A percentile compares a stretch with the other conserved stretches of the same genome.
phyloP scores from a whole-genome alignment of 2,329 filamentous ascomycete genomes.

The Botrytis galanthina region DNA sequence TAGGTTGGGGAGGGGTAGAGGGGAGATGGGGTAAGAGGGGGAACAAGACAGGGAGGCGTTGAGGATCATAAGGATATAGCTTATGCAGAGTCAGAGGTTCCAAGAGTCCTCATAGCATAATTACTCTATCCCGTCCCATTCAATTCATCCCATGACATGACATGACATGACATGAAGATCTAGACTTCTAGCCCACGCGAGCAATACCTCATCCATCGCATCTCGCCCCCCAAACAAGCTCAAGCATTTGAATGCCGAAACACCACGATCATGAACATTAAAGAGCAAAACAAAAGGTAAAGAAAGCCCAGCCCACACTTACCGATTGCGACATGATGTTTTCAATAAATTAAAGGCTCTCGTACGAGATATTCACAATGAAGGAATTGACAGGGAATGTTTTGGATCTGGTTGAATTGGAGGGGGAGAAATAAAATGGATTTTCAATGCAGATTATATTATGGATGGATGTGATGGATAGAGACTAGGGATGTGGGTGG shows the following conservation, averaged over 20 bases:
- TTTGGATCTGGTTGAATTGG: no score
- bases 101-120: not conserved
- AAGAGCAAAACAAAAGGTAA: not conserved
- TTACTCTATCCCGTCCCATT: not conserved
- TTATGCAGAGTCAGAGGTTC: not conserved
- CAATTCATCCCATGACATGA: not conserved
- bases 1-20: not conserved
- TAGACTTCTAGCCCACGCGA: not conserved
- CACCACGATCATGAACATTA: not conserved
- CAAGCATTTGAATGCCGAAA: not conserved
- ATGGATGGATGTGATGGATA: not conserved
- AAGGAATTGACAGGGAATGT: not conserved
- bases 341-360: not conserved
- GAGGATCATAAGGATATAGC: not conserved
- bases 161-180: not conserved
- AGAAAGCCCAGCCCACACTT: conserved; percentile 15
- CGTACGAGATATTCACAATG: not conserved
- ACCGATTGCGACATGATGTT: conserved; percentile 37
- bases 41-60: not conserved
- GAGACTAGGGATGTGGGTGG: not conserved
- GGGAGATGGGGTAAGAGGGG: not conserved
- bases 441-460: conserved; percentile 4
- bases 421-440: not conserved
- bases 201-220: not conserved
- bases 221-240: not conserved